Conservation (phyloP, 495 filamentous ascomycete genomes). For the Pyrenula massariospora region DNA sequence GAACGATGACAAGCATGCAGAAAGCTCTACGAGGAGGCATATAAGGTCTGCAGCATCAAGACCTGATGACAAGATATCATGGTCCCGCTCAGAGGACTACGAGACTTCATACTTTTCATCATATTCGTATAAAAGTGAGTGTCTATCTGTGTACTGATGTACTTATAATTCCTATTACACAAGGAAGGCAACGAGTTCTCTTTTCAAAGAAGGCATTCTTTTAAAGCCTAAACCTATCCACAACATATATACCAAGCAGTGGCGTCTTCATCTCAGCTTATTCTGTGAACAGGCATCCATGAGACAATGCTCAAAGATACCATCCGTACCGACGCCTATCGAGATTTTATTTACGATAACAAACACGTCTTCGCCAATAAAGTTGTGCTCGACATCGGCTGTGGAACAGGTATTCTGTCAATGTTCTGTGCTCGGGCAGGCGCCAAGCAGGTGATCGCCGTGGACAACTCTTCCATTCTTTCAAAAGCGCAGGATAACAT, state of each 20-base stretch:
- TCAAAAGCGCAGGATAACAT: slow-evolving; percentile 78
- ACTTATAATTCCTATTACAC: no score
- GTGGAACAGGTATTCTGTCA: slow-evolving; percentile 84
- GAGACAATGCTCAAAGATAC: slow-evolving; percentile 81
- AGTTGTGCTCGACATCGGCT: slow-evolving; percentile 85
- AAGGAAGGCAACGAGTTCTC: slow-evolving; percentile 28
- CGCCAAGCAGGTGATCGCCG: slow-evolving; percentile 79
- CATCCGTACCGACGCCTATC: slow-evolving; percentile 54
- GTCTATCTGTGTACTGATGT: no score
- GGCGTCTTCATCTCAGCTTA: slow-evolving; percentile 9
- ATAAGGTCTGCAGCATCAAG: background rate
- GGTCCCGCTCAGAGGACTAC: slow-evolving; percentile 19
- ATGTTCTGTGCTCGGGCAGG: slow-evolving; percentile 91
- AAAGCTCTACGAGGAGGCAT: slow-evolving; percentile 1
- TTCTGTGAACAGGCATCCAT: slow-evolving; percentile 90
- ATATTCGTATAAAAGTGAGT: slow-evolving; percentile 71
- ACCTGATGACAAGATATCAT: no score
- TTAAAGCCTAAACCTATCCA: background rate
- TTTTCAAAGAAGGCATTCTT: no score
- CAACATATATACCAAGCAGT: background rate
- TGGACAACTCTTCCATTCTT: slow-evolving; percentile 91
- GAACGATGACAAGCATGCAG: slow-evolving; percentile 9
- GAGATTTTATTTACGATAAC: slow-evolving; percentile 67
- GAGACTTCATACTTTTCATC: slow-evolving; percentile 69
- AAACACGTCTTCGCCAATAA: slow-evolving; percentile 85